Evolutionary conservation across 768 basidiomycete species (phyloP).

Genomic region (Exidia glandulosa): DNA sequence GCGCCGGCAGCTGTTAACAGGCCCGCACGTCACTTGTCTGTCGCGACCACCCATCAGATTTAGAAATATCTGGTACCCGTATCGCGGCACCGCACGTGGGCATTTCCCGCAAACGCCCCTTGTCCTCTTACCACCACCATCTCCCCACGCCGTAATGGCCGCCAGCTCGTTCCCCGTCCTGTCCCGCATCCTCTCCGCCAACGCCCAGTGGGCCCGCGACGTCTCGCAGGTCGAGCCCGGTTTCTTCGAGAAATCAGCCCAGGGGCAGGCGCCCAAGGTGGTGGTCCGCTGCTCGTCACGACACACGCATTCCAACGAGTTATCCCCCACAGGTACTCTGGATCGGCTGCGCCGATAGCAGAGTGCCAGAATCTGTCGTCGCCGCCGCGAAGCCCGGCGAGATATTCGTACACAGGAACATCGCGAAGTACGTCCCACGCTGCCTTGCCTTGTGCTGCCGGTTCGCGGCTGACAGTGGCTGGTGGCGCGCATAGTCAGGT

Average conservation of each 20-base stretch:
- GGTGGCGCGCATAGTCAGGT: conserved; percentile 50
- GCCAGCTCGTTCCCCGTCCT: conserved; percentile 16
- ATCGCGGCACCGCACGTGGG: no score
- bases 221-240: conserved; percentile 43
- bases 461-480: conserved; percentile 33
- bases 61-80: no score
- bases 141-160: neutral
- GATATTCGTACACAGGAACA: conserved; percentile 76
- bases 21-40: no score
- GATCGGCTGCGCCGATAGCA: conserved; percentile 78
- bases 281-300: conserved; percentile 1
- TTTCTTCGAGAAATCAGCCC: conserved; percentile 51
- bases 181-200: conserved; percentile 32
- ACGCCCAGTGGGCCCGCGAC: conserved; percentile 59
- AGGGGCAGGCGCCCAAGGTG: conserved; percentile 62
- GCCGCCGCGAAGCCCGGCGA: conserved; percentile 63
- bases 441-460: neutral
- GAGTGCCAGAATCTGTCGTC: conserved; percentile 71
- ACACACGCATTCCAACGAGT: neutral
- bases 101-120: neutral
- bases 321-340: conserved; percentile 45
- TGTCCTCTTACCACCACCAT: neutral
- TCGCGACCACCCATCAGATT: no score
- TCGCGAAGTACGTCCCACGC: conserved; percentile 58
- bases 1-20: no score